phyloP scores from a whole-genome alignment of 2,329 filamentous ascomycete genomes.

The Rasamsonia emersonii region DNA sequence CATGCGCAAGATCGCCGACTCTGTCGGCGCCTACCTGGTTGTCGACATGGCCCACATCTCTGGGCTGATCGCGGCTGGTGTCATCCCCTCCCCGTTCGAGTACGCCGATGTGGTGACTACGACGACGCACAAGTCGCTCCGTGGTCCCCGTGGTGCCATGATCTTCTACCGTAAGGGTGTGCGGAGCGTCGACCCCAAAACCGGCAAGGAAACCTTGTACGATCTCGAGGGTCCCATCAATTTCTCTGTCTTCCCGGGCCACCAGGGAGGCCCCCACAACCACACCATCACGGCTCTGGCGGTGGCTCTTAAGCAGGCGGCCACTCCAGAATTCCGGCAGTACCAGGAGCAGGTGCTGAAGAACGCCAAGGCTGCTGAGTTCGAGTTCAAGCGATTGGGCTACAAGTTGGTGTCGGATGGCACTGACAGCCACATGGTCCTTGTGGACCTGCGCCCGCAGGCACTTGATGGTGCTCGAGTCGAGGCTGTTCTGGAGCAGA shows the following conservation, averaged over 20 bases:
- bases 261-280: conserved; percentile 97
- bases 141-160: conserved; percentile 90
- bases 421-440: conserved; percentile 94
- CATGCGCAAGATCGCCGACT: conserved; percentile 85
- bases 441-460: conserved; percentile 84
- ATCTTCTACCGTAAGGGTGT: conserved; percentile 98
- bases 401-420: conserved; percentile 89
- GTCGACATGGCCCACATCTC: conserved; percentile 98
- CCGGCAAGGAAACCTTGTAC: conserved; percentile 76
- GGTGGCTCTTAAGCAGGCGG: conserved; percentile 89
- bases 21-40: conserved; percentile 83
- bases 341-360: conserved; percentile 86
- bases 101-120: conserved; percentile 94
- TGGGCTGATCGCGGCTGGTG: conserved; percentile 82
- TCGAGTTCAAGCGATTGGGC: conserved; percentile 58
- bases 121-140: conserved; percentile 94
- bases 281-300: conserved; percentile 96
- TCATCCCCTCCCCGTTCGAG: conserved; percentile 81
- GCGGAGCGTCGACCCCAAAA: conserved; percentile 72
- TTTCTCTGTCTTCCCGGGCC: conserved; percentile 91
- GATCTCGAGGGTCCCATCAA: conserved; percentile 92
- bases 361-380: conserved; percentile 82
- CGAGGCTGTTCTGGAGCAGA: conserved; percentile 91
- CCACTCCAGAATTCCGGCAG: conserved; percentile 77
- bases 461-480: conserved; percentile 84